Percentiles rank a stretch among this genome's conserved stretches.
These are phyloP conservation scores for Phytophthora agathidicida DNA, from an alignment of 352 stramenopile species.

Conservation along the genomic window DNA sequence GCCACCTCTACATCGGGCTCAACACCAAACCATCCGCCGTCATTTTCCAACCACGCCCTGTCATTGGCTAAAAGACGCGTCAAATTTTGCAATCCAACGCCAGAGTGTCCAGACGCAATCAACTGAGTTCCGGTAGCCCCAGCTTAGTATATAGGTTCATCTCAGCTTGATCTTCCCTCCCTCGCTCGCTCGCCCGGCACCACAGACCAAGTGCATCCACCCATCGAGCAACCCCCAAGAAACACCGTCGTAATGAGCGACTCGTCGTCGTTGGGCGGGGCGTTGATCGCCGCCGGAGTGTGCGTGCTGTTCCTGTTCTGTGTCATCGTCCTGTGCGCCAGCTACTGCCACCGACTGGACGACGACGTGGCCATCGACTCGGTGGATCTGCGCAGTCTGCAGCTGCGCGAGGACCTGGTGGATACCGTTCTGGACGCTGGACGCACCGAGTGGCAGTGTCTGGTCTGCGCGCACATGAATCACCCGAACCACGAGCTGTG, in stretches of 20 bases:
- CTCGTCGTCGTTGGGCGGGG: slow-evolving; percentile 33
- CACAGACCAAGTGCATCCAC: slow-evolving; percentile 5
- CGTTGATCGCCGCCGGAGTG: slow-evolving; percentile 36
- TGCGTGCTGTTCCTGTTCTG: slow-evolving; percentile 59
- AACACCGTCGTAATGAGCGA: slow-evolving; percentile 24
- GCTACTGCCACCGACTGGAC: slow-evolving; percentile 38
- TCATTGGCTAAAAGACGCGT: slow-evolving; percentile 16
- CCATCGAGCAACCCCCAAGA: too few species aligned
- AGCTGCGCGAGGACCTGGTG: slow-evolving; percentile 70
- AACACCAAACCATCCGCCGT: not conserved
- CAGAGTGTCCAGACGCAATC: not conserved
- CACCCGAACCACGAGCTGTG: slow-evolving; percentile 69
- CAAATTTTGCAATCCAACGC: slow-evolving; percentile 24
- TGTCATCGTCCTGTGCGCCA: slow-evolving; percentile 46
- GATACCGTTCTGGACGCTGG: slow-evolving; percentile 70
- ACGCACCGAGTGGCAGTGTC: slow-evolving; percentile 72
- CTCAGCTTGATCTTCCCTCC: not conserved
- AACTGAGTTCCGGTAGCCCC: slow-evolving; percentile 3
- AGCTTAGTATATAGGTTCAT: slow-evolving; percentile 11
- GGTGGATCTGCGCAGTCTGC: slow-evolving; percentile 52
- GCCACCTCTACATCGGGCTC: too few species aligned
- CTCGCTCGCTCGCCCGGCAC: not conserved
- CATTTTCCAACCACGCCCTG: not conserved
- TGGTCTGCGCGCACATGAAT: slow-evolving; percentile 80
- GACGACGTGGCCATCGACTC: slow-evolving; percentile 58